A percentile compares a stretch with the other conserved stretches of the same genome.
Evolutionary conservation across 331 rosid species (phyloP).

Genomic region (Pyrus hybrid): DNA sequence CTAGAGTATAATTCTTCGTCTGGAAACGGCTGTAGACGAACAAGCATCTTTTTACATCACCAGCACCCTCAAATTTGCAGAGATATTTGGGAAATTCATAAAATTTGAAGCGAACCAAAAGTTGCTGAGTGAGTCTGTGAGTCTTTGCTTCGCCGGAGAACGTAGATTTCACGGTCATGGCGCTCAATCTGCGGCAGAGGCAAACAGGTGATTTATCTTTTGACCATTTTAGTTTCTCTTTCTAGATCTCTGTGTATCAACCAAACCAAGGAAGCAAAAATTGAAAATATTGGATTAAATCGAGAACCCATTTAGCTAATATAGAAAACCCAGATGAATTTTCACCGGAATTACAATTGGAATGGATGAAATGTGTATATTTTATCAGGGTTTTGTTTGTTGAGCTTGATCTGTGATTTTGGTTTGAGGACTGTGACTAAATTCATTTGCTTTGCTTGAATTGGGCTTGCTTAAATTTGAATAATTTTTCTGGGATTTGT

Average conservation of each 20-base stretch:
- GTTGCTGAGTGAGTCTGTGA: not conserved
- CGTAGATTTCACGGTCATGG: constrained; percentile 29
- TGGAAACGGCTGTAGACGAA: not conserved
- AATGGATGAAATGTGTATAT: not conserved
- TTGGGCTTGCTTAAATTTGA: not conserved
- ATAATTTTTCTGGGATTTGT: not conserved
- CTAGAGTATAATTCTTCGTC: accelerated
- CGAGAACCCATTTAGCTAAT: not conserved
- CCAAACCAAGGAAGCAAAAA: not conserved
- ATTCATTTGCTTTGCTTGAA: not conserved
- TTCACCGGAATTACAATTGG: not conserved
- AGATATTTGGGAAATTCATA: not conserved
- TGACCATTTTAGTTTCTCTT: not conserved
- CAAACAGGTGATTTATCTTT: constrained; percentile 45
- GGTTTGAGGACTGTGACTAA: not conserved
- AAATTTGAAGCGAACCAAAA: not conserved
- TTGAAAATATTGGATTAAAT: not conserved
- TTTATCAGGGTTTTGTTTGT: not conserved
- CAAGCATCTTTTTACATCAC: not conserved
- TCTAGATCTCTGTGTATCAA: constrained; percentile 5
- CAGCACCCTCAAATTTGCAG: not conserved
- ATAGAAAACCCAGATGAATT: not conserved
- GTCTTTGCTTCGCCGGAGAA: not conserved
- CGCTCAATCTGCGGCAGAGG: constrained; percentile 69
- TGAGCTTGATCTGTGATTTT: not conserved